Evolutionary conservation across 1,284 basidiomycete species (phyloP).

Genomic region (Gymnopus androsaceus): DNA sequence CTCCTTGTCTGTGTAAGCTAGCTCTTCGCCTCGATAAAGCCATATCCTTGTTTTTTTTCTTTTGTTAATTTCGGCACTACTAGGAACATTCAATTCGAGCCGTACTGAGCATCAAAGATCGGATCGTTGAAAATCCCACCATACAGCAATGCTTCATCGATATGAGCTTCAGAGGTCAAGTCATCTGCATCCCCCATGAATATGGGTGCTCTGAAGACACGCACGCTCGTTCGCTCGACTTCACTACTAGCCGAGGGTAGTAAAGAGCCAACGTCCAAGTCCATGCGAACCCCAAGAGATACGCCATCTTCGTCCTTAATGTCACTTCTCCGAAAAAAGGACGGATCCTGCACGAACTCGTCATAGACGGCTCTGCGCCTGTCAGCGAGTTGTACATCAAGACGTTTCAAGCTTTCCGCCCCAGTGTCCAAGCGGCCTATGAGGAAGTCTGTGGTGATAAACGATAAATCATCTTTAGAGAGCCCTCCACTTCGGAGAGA

Average conservation of each 20-base stretch:
- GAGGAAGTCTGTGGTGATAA: not conserved
- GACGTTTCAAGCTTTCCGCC: not conserved
- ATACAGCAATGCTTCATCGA: constrained; percentile 6
- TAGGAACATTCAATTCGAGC: not conserved
- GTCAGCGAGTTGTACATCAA: constrained; percentile 5
- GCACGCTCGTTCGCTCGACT: not conserved
- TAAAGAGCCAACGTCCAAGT: not conserved
- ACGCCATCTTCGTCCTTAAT: too few relatives aligned
- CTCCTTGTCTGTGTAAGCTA: too few relatives aligned
- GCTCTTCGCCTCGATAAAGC: too few relatives aligned
- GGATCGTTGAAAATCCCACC: constrained; percentile 18
- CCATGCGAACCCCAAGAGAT: too few relatives aligned
- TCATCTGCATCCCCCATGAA: not conserved
- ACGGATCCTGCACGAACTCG: not conserved
- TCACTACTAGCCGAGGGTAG: not conserved
- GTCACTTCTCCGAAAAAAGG: too few relatives aligned
- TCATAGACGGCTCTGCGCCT: not conserved
- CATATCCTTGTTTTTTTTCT: too few relatives aligned
- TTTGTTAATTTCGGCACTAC: not conserved
- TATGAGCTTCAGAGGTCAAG: not conserved
- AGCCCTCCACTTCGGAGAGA: not conserved
- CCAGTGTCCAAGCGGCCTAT: not conserved
- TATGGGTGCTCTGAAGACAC: not conserved
- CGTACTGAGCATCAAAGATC: constrained; percentile 13
- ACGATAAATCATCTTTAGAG: not conserved